A percentile compares a stretch with the other conserved stretches of the same genome.
phyloP scores from a whole-genome alignment of 441 rosid genomes.

The Brassica balearica region DNA sequence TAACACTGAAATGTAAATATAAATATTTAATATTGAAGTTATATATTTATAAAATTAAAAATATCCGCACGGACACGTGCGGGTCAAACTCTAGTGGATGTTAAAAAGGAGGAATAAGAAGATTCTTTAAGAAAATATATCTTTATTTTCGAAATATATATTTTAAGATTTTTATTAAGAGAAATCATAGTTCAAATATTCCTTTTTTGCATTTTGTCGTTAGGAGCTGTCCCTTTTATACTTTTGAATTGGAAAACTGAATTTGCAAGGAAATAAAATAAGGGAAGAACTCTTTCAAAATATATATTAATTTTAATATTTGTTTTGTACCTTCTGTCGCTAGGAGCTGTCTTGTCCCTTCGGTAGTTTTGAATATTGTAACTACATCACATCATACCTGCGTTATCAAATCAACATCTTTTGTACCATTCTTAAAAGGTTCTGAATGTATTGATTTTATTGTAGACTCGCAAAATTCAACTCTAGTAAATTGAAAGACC shows the following conservation, averaged over 20 bases:
- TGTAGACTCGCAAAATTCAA: background rate
- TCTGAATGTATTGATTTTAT: background rate
- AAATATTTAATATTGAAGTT: no score
- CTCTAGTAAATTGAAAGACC: background rate
- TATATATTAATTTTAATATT: background rate
- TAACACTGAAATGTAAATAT: no score
- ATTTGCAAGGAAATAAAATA: constrained; percentile 7
- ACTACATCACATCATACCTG: constrained; percentile 35
- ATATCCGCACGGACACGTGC: no score
- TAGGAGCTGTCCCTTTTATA: constrained; percentile 23
- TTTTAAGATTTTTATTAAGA: background rate
- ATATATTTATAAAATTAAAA: no score
- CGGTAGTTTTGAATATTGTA: constrained; percentile 13
- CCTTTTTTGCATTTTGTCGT: constrained; percentile 21
- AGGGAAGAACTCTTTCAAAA: background rate
- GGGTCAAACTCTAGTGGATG: background rate
- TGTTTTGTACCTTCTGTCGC: constrained; percentile 31
- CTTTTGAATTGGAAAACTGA: background rate
- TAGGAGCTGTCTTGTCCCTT: constrained; percentile 29
- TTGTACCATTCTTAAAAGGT: constrained; percentile 5
- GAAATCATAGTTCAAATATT: constrained; percentile 5
- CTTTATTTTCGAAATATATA: background rate
- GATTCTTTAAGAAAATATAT: background rate
- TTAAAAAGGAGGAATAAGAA: background rate
- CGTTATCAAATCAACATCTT: constrained; percentile 25